Evolutionary conservation across 176 grass and related monocot species (phyloP).

Genomic region (Zoysia pacifica): DNA sequence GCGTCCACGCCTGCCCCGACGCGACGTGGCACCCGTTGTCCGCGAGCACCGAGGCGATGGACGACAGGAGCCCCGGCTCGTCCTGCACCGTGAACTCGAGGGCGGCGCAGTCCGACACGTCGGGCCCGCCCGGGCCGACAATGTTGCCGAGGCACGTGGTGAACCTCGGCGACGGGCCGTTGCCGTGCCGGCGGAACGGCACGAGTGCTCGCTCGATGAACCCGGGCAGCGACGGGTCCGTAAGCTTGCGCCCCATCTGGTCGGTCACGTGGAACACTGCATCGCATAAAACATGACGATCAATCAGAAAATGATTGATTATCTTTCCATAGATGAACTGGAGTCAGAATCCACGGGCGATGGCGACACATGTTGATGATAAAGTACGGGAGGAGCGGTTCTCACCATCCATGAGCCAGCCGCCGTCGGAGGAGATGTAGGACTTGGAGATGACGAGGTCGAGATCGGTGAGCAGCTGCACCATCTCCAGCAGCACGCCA

Average conservation of each 20-base stretch:
- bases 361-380: not conserved
- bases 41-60: conserved; percentile 57
- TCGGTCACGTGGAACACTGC: conserved; percentile 88
- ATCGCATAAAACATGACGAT: not conserved
- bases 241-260: conserved; percentile 63
- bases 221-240: conserved; percentile 52
- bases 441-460: conserved; percentile 89
- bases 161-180: conserved; percentile 34
- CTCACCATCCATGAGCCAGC: conserved; percentile 81
- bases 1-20: conserved; percentile 65
- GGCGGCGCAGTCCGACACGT: conserved; percentile 54
- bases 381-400: not conserved
- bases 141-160: conserved; percentile 67
- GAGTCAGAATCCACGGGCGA: not conserved
- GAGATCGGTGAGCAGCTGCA: conserved; percentile 78
- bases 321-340: not conserved
- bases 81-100: conserved; percentile 74
- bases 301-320: not conserved
- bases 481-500: conserved; percentile 81
- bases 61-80: conserved; percentile 58
- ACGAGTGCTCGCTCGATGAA: conserved; percentile 61
- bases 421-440: conserved; percentile 85
- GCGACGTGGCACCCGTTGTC: conserved; percentile 62
- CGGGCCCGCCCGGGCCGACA: conserved; percentile 44
- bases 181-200: conserved; percentile 1